Percentiles rank a stretch among this genome's conserved stretches.
phyloP scores from a whole-genome alignment of 306 rosid genomes.

The Malus asiatica region DNA sequence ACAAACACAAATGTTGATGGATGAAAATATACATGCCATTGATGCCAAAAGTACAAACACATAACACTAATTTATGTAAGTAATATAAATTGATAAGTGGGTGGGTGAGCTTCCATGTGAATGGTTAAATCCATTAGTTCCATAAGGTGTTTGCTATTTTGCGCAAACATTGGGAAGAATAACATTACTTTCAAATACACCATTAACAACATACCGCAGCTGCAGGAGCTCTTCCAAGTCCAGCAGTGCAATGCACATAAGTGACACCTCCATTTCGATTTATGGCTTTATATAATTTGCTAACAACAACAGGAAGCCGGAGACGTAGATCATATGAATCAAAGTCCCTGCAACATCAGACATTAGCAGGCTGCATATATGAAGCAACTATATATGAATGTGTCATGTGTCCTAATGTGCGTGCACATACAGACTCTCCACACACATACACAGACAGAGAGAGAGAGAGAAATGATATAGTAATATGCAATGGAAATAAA shows the following conservation, averaged over 20 bases:
- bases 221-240: conserved; percentile 98
- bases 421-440: not conserved
- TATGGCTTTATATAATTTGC: conserved; percentile 70
- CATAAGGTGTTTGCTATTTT: not conserved
- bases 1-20: not conserved
- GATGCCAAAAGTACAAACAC: not conserved
- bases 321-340: conserved; percentile 75
- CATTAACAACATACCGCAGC: conserved; percentile 44
- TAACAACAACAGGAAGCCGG: conserved; percentile 72
- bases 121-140: not conserved
- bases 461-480: not conserved
- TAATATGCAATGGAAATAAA: not conserved
- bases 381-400: conserved; percentile 4
- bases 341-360: conserved; percentile 67
- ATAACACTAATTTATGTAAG: not conserved
- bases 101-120: not conserved
- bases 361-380: conserved; percentile 16
- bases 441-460: too few relatives aligned
- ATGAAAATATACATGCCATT: not conserved
- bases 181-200: not conserved
- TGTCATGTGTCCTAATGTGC: not conserved
- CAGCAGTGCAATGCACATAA: conserved; percentile 96
- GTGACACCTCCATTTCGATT: conserved; percentile 77
- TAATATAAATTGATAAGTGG: not conserved
- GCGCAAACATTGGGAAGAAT: not conserved